Evolutionary conservation across 345 rosid genomes (phyloP).

Genomic region (Syzygium jambos): DNA sequence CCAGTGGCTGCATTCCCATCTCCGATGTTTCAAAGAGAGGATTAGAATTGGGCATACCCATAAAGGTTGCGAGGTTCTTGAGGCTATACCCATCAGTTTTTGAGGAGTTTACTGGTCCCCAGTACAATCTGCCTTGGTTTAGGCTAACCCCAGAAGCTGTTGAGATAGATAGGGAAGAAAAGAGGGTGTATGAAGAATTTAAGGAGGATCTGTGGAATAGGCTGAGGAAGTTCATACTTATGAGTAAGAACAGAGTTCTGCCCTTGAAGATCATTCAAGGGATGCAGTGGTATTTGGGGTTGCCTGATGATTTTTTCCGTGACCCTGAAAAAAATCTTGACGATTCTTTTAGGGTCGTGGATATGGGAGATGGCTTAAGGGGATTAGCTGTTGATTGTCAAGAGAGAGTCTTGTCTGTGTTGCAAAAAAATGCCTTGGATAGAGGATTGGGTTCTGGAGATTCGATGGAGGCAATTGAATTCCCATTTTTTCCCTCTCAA

Average conservation of each 20-base stretch:
- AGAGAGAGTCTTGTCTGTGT: conserved; percentile 32
- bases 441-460: conserved; percentile 24
- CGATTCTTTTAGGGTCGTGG: conserved; percentile 49
- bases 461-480: conserved; percentile 37
- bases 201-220: conserved; percentile 46
- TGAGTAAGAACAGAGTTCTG: conserved; percentile 60
- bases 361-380: conserved; percentile 60
- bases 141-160: conserved; percentile 62
- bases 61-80: conserved; percentile 59
- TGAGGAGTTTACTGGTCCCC: conserved; percentile 70
- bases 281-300: conserved; percentile 81
- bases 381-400: conserved; percentile 43
- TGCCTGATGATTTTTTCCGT: conserved; percentile 52
- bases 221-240: conserved; percentile 54
- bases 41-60: conserved; percentile 48
- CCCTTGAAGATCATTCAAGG: conserved; percentile 74
- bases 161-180: conserved; percentile 55
- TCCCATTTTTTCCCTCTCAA: conserved; percentile 74
- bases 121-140: conserved; percentile 82
- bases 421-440: conserved; percentile 56
- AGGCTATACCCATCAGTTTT: conserved; percentile 71
- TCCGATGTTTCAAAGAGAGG: conserved; percentile 73
- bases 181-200: conserved; percentile 26
- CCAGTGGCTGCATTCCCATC: conserved; percentile 55
- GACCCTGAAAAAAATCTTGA: conserved; percentile 26